A percentile compares a stretch with the other conserved stretches of the same genome.
These are phyloP conservation scores for Ophiorrhiza pumila DNA, from an alignment of 257 asterid species.

Conservation along the genomic window DNA sequence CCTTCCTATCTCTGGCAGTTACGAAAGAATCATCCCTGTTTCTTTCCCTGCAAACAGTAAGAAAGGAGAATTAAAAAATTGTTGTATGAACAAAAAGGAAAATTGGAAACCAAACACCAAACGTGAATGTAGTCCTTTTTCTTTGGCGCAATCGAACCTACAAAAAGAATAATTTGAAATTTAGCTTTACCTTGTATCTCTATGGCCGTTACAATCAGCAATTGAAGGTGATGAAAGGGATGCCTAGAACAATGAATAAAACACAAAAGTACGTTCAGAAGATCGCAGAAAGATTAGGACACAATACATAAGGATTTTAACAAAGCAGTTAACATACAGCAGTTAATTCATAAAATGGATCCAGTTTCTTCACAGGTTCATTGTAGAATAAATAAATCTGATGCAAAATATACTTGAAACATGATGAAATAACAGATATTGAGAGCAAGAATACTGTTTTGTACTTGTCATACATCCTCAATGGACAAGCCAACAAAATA, in stretches of 20 bases:
- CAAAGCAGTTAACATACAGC: too few relatives aligned
- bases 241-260: constrained; percentile 31
- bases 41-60: constrained; percentile 45
- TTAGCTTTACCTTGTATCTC: constrained; percentile 50
- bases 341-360: not conserved
- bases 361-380: not conserved
- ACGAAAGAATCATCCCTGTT: constrained; percentile 50
- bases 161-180: not conserved
- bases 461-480: not conserved
- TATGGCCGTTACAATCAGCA: constrained; percentile 55
- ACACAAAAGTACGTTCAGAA: constrained; percentile 7
- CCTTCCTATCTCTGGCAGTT: constrained; percentile 74
- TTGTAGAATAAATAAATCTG: not conserved
- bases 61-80: constrained; percentile 17
- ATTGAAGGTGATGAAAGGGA: constrained; percentile 35
- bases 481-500: not conserved
- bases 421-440: not conserved
- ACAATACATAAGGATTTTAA: not conserved
- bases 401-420: too few relatives aligned
- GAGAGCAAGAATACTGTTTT: not conserved
- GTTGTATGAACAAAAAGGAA: not conserved
- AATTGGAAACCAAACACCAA: not conserved
- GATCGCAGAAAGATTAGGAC: not conserved
- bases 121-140: too few relatives aligned
- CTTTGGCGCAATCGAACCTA: too few relatives aligned